A percentile compares a stretch with the other conserved stretches of the same genome.
Evolutionary conservation across 371 early-diverging fungal genomes (phyloP).

Genomic region (Mucor piriformis): DNA sequence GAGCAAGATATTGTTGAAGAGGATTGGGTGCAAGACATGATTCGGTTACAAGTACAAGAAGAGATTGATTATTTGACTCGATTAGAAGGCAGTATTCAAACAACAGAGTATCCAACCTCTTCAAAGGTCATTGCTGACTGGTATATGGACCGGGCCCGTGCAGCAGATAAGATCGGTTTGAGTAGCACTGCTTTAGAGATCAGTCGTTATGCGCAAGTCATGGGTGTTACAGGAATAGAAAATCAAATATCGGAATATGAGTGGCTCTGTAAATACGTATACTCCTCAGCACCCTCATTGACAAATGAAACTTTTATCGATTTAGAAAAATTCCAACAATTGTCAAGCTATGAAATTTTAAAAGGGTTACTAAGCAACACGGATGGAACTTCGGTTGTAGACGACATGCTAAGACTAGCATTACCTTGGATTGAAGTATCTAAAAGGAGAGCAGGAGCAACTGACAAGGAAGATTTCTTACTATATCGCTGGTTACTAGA

Average conservation of each 20-base stretch:
- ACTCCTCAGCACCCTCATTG: constrained; percentile 32
- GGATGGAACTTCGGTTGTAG: constrained; percentile 42
- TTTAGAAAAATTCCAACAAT: constrained; percentile 38
- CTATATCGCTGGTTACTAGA: constrained; percentile 52
- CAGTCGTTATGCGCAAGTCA: constrained; percentile 54
- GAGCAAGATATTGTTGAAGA: constrained; percentile 32
- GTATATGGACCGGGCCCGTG: constrained; percentile 59
- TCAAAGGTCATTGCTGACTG: constrained; percentile 54
- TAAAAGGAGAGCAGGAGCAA: constrained; percentile 20
- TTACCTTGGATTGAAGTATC: constrained; percentile 62
- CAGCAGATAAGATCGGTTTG: constrained; percentile 62
- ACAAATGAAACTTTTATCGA: constrained; percentile 32
- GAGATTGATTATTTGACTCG: constrained; percentile 15
- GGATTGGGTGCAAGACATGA: constrained; percentile 15
- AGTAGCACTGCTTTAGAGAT: constrained; percentile 59
- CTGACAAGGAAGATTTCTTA: constrained; percentile 28
- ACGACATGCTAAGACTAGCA: constrained; percentile 54
- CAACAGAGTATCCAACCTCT: constrained; percentile 50
- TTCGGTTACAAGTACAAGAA: constrained; percentile 22
- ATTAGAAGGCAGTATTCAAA: constrained; percentile 33
- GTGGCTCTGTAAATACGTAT: constrained; percentile 64
- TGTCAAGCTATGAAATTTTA: constrained; percentile 58
- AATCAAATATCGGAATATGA: constrained; percentile 51
- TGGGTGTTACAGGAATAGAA: constrained; percentile 56
- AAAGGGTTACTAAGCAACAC: constrained; percentile 52